Evolutionary conservation across 768 basidiomycete species (phyloP).

Genomic region (Clitopilus passeckerianus): DNA sequence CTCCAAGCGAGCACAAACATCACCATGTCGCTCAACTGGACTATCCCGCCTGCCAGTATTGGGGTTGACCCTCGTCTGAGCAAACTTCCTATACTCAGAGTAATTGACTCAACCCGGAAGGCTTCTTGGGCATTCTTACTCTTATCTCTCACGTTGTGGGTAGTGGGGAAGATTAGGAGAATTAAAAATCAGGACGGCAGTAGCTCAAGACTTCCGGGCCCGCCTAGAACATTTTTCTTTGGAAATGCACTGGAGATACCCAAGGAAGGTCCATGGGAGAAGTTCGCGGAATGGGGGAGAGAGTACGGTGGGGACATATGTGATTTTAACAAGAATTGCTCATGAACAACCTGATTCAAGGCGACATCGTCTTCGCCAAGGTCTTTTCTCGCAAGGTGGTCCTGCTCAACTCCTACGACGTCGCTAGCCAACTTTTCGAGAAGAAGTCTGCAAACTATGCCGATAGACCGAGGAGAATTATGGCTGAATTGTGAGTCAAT

Average conservation of each 20-base stretch:
- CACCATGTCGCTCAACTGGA: too few relatives aligned
- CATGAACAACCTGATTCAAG: neutral
- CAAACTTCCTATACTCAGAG: too few relatives aligned
- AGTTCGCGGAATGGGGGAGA: conserved; percentile 2
- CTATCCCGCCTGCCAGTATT: too few relatives aligned
- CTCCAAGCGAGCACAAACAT: too few relatives aligned
- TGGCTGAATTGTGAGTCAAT: conserved; percentile 3
- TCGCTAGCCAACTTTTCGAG: conserved; percentile 3
- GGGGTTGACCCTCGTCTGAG: too few relatives aligned
- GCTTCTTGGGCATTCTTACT: too few relatives aligned
- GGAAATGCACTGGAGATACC: conserved; percentile 1
- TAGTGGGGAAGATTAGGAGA: neutral
- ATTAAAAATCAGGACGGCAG: neutral
- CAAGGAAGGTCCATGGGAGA: conserved; percentile 1
- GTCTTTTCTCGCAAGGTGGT: neutral
- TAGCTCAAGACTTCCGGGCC: neutral
- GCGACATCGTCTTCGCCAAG: conserved; percentile 2
- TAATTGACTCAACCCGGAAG: too few relatives aligned
- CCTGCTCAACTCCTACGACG: conserved; percentile 1
- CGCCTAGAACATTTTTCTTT: neutral
- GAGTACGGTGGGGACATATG: neutral
- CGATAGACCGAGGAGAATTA: neutral
- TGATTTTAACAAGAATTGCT: neutral
- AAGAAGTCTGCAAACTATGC: conserved; percentile 2
- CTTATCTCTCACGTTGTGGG: neutral